Evolutionary conservation across 2,329 filamentous ascomycete genomes (phyloP).

Genomic region (Microcyclospora tardicrescens): DNA sequence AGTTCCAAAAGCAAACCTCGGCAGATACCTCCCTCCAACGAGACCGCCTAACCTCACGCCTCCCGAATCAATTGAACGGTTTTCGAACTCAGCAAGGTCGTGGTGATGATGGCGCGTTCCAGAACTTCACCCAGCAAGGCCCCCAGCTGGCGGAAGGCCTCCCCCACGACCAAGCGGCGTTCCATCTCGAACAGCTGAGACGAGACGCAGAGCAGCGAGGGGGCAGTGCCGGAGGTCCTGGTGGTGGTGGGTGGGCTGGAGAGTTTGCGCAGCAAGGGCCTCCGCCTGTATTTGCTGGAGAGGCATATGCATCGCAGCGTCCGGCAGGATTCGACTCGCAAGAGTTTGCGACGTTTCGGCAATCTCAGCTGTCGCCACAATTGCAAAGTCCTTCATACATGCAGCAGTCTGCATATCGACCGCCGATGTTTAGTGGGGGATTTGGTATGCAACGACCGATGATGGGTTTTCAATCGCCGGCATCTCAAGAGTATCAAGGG

Average conservation of each 20-base stretch:
- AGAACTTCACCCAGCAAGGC: conserved; percentile 71
- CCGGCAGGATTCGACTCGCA: conserved; percentile 52
- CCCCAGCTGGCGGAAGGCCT: conserved; percentile 43
- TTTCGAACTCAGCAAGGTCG: conserved; percentile 18
- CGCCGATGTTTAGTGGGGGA: conserved; percentile 43
- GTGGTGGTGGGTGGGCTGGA: conserved; percentile 18
- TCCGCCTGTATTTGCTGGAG: conserved; percentile 6
- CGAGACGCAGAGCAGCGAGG: conserved; percentile 44
- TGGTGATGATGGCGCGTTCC: conserved; percentile 19
- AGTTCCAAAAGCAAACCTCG: conserved; percentile 94
- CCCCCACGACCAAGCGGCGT: conserved; percentile 38
- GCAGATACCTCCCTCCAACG: conserved; percentile 92
- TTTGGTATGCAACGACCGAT: conserved; percentile 34
- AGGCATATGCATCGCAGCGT: conserved; percentile 8
- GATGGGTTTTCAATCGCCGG: conserved; percentile 26
- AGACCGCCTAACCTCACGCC: conserved; percentile 50
- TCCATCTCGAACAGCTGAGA: conserved; percentile 55
- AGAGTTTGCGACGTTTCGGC: conserved; percentile 80
- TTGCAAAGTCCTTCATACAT: conserved; percentile 44
- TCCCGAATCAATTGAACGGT: conserved; percentile 16
- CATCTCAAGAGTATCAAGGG: conserved; percentile 41
- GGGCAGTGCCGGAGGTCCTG: conserved; percentile 12
- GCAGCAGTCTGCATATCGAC: conserved; percentile 32
- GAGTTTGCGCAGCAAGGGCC: conserved; percentile 20
- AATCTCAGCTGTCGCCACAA: conserved; percentile 42